phyloP scores from a whole-genome alignment of 768 basidiomycete genomes.

The Lactifluus piperatus region DNA sequence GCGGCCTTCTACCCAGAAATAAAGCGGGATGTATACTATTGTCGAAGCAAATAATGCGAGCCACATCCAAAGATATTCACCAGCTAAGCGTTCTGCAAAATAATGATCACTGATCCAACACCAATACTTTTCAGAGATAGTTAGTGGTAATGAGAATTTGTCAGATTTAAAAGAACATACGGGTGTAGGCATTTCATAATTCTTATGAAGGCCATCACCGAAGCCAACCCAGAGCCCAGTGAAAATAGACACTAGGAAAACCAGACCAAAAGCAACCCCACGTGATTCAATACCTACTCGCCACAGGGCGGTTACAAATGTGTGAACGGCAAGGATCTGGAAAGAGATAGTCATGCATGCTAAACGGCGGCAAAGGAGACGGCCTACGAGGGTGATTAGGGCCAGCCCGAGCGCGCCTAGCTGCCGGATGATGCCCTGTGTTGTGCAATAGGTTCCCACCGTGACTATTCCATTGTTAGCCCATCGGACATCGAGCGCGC shows the following conservation, averaged over 20 bases:
- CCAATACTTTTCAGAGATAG: constrained; percentile 27
- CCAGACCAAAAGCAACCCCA: constrained; percentile 20
- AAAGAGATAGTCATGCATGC: neutral
- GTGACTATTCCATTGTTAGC: constrained; percentile 29
- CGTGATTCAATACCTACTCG: constrained; percentile 26
- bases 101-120: constrained; percentile 35
- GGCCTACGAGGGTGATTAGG: constrained; percentile 34
- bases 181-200: constrained; percentile 32
- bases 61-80: constrained; percentile 42
- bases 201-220: constrained; percentile 19
- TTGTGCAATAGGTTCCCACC: constrained; percentile 29
- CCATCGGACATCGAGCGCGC: constrained; percentile 33
- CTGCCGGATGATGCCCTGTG: constrained; percentile 35
- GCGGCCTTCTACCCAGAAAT: constrained; percentile 31
- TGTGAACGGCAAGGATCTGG: constrained; percentile 30
- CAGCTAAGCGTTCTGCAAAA: constrained; percentile 28
- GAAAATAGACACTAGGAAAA: constrained; percentile 3
- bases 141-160: neutral
- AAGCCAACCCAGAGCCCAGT: constrained; percentile 32
- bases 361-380: neutral
- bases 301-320: constrained; percentile 33
- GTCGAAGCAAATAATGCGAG: constrained; percentile 30
- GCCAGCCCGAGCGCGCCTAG: constrained; percentile 36
- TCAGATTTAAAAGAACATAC: constrained; percentile 16
- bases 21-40: constrained; percentile 30